phyloP scores from a whole-genome alignment of 257 asterid genomes.

The Anisodus tanguticus region DNA sequence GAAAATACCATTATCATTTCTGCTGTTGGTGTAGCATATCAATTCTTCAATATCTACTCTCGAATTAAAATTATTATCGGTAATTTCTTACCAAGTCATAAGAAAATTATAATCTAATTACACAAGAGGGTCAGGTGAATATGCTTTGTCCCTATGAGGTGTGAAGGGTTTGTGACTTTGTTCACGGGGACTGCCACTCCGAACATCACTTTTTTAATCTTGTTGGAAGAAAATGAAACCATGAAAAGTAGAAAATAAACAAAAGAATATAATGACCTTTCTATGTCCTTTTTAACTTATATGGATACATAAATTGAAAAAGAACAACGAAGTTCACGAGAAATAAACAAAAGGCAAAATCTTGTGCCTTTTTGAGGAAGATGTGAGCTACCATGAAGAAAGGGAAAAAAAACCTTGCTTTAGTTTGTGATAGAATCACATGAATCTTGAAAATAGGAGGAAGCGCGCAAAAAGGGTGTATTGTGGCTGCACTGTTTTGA shows the following conservation, averaged over 20 bases:
- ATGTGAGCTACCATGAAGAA: neutral
- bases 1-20: neutral
- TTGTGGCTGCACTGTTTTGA: neutral
- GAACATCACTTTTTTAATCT: neutral
- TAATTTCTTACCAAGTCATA: neutral
- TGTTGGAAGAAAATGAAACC: conserved; percentile 27
- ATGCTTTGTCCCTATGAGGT: neutral
- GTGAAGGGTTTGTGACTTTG: conserved; percentile 9
- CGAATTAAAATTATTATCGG: neutral
- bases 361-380: conserved; percentile 15
- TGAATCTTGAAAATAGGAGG: conserved; percentile 45
- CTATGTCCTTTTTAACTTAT: neutral
- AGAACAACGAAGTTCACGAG: conserved; percentile 35
- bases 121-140: neutral
- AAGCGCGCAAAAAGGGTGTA: conserved; percentile 27
- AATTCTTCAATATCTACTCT: neutral
- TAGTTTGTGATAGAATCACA: conserved; percentile 48
- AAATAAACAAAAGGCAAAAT: conserved; percentile 42
- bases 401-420: conserved; percentile 35
- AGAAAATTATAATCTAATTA: neutral
- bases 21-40: neutral
- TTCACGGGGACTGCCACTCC: conserved; percentile 12
- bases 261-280: conserved; percentile 12
- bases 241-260: conserved; percentile 18
- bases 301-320: conserved; percentile 5